These are phyloP conservation scores for Chrysanthemum makinoi DNA, from an alignment of 129 eudicot genomes.

Conservation along the genomic window DNA sequence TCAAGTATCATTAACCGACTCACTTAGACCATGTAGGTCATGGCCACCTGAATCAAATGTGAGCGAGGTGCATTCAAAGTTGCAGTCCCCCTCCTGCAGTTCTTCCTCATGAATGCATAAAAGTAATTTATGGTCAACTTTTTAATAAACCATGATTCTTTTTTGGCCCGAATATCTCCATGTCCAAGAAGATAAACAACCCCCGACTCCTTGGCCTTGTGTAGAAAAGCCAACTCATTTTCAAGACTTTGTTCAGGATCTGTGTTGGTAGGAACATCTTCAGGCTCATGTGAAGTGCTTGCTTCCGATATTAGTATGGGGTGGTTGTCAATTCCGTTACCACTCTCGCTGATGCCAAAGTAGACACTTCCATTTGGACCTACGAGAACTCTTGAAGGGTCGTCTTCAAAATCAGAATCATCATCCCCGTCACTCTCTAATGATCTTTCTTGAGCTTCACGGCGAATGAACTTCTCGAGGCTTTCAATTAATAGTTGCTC, in stretches of 20 bases:
- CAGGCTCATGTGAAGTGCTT: slow-evolving; percentile 41
- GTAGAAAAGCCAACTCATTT: slow-evolving; percentile 75
- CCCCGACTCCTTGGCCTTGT: slow-evolving; percentile 84
- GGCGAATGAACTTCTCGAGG: slow-evolving; percentile 90
- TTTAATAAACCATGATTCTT: slow-evolving; percentile 92
- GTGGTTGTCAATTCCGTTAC: slow-evolving; percentile 29
- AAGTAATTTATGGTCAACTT: slow-evolving; percentile 83
- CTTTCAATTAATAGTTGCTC: slow-evolving; percentile 86
- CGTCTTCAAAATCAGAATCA: slow-evolving; percentile 47
- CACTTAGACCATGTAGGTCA: slow-evolving; percentile 87
- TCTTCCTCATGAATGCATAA: slow-evolving; percentile 84
- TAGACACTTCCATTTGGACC: slow-evolving; percentile 77
- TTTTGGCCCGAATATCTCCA: slow-evolving; percentile 84
- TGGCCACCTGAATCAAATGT: slow-evolving; percentile 78
- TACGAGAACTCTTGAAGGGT: slow-evolving; percentile 45
- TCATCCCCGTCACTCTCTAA: slow-evolving; percentile 78
- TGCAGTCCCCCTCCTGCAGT: slow-evolving; percentile 83
- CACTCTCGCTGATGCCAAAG: slow-evolving; percentile 57
- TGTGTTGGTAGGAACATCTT: slow-evolving; percentile 16
- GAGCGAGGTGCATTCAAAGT: slow-evolving; percentile 86
- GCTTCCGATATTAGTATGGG: slow-evolving; percentile 37
- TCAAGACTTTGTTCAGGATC: slow-evolving; percentile 82
- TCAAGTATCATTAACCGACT: not conserved
- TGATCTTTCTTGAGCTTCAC: slow-evolving; percentile 92
- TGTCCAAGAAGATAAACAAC: slow-evolving; percentile 94